These are phyloP conservation scores for Gyrodon lividus DNA, from an alignment of 768 basidiomycete species.

Conservation along the genomic window DNA sequence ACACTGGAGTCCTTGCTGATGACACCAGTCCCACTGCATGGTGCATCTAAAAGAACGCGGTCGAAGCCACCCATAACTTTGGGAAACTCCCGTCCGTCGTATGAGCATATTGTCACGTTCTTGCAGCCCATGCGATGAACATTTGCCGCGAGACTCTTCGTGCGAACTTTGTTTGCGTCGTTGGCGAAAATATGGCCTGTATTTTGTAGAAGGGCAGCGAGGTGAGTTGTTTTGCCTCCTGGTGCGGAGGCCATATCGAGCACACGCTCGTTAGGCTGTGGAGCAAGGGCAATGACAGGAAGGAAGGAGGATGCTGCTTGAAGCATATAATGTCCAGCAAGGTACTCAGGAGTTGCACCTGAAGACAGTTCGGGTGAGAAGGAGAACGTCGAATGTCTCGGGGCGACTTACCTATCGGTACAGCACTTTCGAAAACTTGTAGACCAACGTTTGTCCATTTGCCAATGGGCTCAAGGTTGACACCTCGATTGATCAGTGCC, in stretches of 20 bases:
- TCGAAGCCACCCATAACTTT: slow-evolving; percentile 99
- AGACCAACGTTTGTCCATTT: slow-evolving; percentile 99
- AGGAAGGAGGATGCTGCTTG: slow-evolving; percentile 99
- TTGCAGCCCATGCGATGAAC: slow-evolving; percentile 97
- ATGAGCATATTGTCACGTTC: slow-evolving; percentile 95
- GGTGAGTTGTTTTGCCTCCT: slow-evolving; percentile 97
- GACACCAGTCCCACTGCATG: slow-evolving; percentile 97
- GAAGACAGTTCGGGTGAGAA: background rate
- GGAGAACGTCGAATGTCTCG: background rate
- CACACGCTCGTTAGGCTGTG: slow-evolving; percentile 90
- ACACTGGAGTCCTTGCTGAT: slow-evolving; percentile 98
- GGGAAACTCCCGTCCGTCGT: slow-evolving; percentile 97
- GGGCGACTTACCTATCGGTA: slow-evolving; percentile 75
- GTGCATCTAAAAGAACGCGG: slow-evolving; percentile 93
- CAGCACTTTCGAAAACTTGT: slow-evolving; percentile 96
- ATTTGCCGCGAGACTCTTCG: slow-evolving; percentile 96
- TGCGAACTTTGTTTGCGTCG: slow-evolving; percentile 90
- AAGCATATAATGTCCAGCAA: slow-evolving; percentile 99
- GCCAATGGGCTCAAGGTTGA: slow-evolving; percentile 96
- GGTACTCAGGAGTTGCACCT: slow-evolving; percentile 97
- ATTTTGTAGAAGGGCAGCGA: slow-evolving; percentile 94
- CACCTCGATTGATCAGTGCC: slow-evolving; percentile 90
- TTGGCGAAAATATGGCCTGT: slow-evolving; percentile 98
- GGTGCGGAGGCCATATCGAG: slow-evolving; percentile 99
- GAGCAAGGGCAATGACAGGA: slow-evolving; percentile 94